phyloP scores from a whole-genome alignment of 169 alveolate genomes.

The Hepatocystis sp. region DNA sequence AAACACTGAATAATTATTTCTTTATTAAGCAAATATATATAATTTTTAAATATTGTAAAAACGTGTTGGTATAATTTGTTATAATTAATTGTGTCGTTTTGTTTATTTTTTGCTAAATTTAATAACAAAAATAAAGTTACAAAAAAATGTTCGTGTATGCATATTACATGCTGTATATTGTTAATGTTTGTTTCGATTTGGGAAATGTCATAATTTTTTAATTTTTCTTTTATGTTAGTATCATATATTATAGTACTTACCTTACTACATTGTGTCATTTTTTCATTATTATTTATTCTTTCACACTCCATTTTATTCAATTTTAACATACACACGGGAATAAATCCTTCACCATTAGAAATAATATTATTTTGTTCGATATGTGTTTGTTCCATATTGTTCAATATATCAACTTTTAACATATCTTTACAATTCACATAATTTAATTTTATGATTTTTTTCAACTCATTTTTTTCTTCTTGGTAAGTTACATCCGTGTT shows the following conservation, averaged over 20 bases:
- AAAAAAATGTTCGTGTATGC: slow-evolving; percentile 34
- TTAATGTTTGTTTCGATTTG: neutral
- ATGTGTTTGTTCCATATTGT: too few relatives aligned
- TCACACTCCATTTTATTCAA: neutral
- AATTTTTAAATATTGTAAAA: slow-evolving; percentile 28
- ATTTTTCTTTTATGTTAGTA: neutral
- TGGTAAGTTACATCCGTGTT: too few relatives aligned
- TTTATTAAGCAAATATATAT: slow-evolving; percentile 53
- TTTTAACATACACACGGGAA: too few relatives aligned
- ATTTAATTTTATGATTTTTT: too few relatives aligned
- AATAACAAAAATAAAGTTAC: slow-evolving; percentile 32
- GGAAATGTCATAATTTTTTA: neutral
- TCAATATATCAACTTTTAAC: too few relatives aligned
- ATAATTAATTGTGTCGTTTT: neutral
- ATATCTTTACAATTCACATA: too few relatives aligned
- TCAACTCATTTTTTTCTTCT: too few relatives aligned
- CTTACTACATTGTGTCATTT: too few relatives aligned
- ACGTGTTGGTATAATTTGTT: slow-evolving; percentile 6
- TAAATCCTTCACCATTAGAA: too few relatives aligned
- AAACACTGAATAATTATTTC: slow-evolving; percentile 54
- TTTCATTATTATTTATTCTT: too few relatives aligned
- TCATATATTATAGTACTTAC: too few relatives aligned
- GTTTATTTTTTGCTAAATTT: slow-evolving; percentile 19
- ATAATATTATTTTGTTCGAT: too few relatives aligned
- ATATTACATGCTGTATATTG: neutral